phyloP scores from a whole-genome alignment of 169 alveolate species.

The Plasmodium vivax region DNA sequence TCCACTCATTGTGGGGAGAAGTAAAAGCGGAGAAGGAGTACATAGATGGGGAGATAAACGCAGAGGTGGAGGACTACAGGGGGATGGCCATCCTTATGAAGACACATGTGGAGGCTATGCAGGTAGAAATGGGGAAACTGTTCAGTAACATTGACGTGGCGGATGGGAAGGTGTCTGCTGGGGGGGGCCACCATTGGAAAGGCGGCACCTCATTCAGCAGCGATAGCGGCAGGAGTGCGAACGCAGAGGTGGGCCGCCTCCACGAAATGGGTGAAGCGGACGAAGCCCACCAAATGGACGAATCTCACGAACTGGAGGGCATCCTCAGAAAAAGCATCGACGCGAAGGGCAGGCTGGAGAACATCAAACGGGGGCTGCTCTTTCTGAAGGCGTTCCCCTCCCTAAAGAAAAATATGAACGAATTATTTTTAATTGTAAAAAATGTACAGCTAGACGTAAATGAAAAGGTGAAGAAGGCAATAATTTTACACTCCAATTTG shows the following conservation, averaged over 20 bases:
- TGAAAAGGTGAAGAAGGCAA: slow-evolving; percentile 30
- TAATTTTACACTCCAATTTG: slow-evolving; percentile 7
- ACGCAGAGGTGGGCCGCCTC: too few species aligned
- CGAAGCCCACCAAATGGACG: not conserved
- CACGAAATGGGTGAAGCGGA: not conserved
- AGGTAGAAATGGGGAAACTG: not conserved
- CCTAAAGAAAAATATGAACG: slow-evolving; percentile 27
- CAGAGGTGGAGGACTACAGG: slow-evolving; percentile 6
- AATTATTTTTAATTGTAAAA: slow-evolving; percentile 2
- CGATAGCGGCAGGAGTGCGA: too few species aligned
- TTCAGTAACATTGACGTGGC: not conserved
- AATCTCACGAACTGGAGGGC: not conserved
- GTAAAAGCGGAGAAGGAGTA: not conserved
- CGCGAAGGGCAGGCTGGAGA: slow-evolving; percentile 16
- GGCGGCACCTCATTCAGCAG: too few species aligned
- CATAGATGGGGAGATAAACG: slow-evolving; percentile 15
- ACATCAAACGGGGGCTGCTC: slow-evolving; percentile 24
- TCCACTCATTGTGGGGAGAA: not conserved
- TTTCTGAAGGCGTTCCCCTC: slow-evolving; percentile 21
- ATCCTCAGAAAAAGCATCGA: slow-evolving; percentile 35
- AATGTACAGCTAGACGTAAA: slow-evolving; percentile 6
- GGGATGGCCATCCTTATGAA: not conserved
- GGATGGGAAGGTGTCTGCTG: not conserved
- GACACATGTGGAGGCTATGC: not conserved
- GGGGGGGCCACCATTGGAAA: not conserved